Evolutionary conservation across 352 stramenopile genomes (phyloP), one percentile per base, ranked within the genome.

Genomic region (Ophiocytium majus): DNA sequence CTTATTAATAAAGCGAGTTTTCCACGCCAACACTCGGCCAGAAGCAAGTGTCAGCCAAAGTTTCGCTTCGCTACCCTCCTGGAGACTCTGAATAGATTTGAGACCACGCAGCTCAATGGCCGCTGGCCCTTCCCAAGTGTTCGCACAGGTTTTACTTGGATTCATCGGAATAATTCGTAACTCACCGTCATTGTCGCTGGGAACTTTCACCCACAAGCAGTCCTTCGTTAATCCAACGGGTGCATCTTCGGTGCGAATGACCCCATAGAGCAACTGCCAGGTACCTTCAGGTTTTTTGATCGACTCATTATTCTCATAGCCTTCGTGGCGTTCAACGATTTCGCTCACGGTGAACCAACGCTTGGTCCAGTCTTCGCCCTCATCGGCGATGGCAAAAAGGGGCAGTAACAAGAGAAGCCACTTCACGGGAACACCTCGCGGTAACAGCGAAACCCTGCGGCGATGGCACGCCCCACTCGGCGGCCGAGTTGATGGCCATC

Each of bases 391-490:
- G 57, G 57, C 23, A 71, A 71, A 71, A 23, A 71, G 28, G 28
- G 57, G 28, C 23, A 71, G 19, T 23, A 71, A 28, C 23, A 71
- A 28, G 57, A 71, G 57, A 71, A 71, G 23, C 57, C 23, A 28
- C 57, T 23, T 71, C 57, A 71, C 28, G 57, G 57, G 23, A 23
- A 23, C 57, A 71, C 57, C 57, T 71, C 57, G 23, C 28, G 19
- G 57, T 71, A 71, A 71, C 57, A 71, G 57, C 57, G 57, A 28
- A 71, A 71, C n/a, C n/a, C n/a, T n/a, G n/a, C n/a, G n/a, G n/a
- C n/a, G n/a, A n/a, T n/a, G n/a, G n/a, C n/a, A n/a, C n/a, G n/a
- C n/a, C n/a, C n/a, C n/a, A n/a, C n/a, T n/a, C n/a, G n/a, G n/a
- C n/a, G n/a, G n/a, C n/a, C n/a, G n/a, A n/a, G n/a, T n/a, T n/a